Conservation (phyloP, 352 stramenopile species). For the Phytophthora pini region DNA sequence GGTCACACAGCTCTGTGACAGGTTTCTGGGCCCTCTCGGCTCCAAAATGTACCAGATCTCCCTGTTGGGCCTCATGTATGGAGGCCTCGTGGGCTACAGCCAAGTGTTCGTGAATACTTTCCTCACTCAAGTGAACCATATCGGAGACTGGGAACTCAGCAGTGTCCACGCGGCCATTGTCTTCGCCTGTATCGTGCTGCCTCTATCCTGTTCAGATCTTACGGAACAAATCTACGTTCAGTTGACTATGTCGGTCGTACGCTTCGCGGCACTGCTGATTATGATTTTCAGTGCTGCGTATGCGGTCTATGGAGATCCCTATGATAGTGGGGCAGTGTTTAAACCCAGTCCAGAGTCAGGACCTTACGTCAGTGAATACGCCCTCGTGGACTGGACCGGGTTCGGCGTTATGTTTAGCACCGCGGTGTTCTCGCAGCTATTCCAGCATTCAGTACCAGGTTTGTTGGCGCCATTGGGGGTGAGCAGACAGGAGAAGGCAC, state of each 20-base stretch:
- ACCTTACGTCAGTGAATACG: constrained; percentile 68
- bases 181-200: constrained; percentile 88
- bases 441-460: constrained; percentile 91
- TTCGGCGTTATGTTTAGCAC: constrained; percentile 93
- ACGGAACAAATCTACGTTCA: constrained; percentile 92
- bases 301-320: constrained; percentile 73
- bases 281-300: constrained; percentile 87
- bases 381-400: constrained; percentile 68
- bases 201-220: constrained; percentile 87
- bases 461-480: constrained; percentile 76
- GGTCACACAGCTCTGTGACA: constrained; percentile 81
- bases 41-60: constrained; percentile 86
- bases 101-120: constrained; percentile 93
- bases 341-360: constrained; percentile 2
- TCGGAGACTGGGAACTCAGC: constrained; percentile 57
- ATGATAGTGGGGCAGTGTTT: constrained; percentile 52
- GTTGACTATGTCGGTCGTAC: constrained; percentile 85
- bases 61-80: constrained; percentile 90
- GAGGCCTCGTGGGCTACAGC: constrained; percentile 88
- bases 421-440: constrained; percentile 90
- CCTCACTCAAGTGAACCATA: constrained; percentile 68
- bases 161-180: constrained; percentile 67
- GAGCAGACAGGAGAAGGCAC: constrained; percentile 65
- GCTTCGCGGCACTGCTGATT: constrained; percentile 89
- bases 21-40: constrained; percentile 67